phyloP scores from a whole-genome alignment of 441 rosid genomes.

The Euphorbia corollata region DNA sequence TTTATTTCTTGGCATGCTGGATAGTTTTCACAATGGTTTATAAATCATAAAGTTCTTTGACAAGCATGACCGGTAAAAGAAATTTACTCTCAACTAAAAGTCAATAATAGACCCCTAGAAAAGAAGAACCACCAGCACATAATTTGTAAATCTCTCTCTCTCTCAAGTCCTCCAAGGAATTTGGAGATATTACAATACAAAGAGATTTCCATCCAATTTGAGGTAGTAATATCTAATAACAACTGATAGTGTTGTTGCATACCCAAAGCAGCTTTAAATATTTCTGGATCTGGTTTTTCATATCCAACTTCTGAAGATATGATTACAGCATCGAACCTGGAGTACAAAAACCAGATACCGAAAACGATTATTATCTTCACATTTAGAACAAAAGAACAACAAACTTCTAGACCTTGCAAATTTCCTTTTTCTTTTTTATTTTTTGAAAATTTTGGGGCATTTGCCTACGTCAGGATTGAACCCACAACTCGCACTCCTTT shows the following conservation, averaged over 20 bases:
- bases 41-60: too few species aligned
- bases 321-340: slow-evolving; percentile 73
- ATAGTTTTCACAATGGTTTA: too few species aligned
- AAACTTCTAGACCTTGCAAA: not conserved
- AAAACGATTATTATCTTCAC: not conserved
- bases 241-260: slow-evolving; percentile 10
- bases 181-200: not conserved
- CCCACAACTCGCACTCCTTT: too few species aligned
- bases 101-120: too few species aligned
- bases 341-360: slow-evolving; percentile 12
- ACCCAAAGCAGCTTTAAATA: slow-evolving; percentile 73
- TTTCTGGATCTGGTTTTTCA: slow-evolving; percentile 71
- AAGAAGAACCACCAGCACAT: too few species aligned
- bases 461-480: too few species aligned
- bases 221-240: not conserved
- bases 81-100: too few species aligned
- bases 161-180: not conserved
- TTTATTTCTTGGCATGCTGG: too few species aligned
- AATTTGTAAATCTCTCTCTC: too few species aligned
- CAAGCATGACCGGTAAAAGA: too few species aligned
- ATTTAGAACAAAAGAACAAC: not conserved
- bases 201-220: too few species aligned
- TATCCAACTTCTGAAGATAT: slow-evolving; percentile 77
- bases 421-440: not conserved
- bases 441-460: too few species aligned